These are phyloP conservation scores for Salix brachista DNA, from an alignment of 345 rosid genomes.

Conservation along the genomic window DNA sequence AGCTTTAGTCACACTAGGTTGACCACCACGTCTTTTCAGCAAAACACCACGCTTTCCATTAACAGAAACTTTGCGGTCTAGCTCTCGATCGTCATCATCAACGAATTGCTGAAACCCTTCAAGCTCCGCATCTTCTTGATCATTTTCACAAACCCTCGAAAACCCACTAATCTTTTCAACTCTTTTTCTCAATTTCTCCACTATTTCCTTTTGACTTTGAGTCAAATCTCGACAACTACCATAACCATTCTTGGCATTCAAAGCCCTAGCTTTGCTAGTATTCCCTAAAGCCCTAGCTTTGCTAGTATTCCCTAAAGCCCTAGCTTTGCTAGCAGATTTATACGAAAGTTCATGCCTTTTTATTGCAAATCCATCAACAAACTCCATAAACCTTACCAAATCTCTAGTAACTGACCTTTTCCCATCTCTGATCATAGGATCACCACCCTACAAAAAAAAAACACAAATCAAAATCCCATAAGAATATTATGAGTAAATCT, in stretches of 20 bases:
- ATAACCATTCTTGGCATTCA: background rate
- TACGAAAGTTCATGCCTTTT: constrained; percentile 32
- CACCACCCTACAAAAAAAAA: constrained; percentile 42
- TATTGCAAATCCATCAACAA: constrained; percentile 46
- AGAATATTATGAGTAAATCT: background rate
- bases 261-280: constrained; percentile 29
- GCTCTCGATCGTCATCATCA: constrained; percentile 28
- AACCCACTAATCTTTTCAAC: constrained; percentile 40
- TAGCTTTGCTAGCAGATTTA: constrained; percentile 36
- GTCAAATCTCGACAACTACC: constrained; percentile 19
- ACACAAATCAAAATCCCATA: background rate
- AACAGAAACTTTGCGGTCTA: constrained; percentile 8
- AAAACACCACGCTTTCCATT: constrained; percentile 17
- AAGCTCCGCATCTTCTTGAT: constrained; percentile 50
- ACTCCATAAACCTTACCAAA: constrained; percentile 55
- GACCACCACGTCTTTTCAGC: constrained; percentile 28
- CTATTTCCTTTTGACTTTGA: constrained; percentile 29
- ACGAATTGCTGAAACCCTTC: constrained; percentile 53
- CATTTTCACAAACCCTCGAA: constrained; percentile 38
- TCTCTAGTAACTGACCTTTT: constrained; percentile 67
- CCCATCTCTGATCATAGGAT: constrained; percentile 74
- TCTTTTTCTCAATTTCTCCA: constrained; percentile 42
- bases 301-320: constrained; percentile 19
- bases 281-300: constrained; percentile 30
- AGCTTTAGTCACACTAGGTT: constrained; percentile 45